Percentiles rank a stretch among this genome's conserved stretches.
These are phyloP conservation scores for Magnusiomyces suaveolens DNA, from an alignment of 1,139 yeast species.

Conservation along the genomic window DNA sequence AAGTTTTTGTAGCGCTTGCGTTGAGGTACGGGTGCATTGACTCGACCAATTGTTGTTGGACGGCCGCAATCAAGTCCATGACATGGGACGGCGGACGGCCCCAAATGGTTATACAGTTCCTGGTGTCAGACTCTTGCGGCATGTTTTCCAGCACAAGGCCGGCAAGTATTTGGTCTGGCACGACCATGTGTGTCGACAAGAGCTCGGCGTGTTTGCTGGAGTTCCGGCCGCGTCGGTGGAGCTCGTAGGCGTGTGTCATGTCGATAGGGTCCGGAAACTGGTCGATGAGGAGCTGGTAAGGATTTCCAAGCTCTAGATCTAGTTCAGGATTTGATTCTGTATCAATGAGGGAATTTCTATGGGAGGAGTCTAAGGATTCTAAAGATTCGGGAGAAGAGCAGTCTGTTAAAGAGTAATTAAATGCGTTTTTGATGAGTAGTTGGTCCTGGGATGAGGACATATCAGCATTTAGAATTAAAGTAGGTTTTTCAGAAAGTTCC, in stretches of 20 bases:
- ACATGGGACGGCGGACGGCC: slow-evolving; percentile 21
- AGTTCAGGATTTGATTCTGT: too few relatives aligned
- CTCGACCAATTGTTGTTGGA: slow-evolving; percentile 16
- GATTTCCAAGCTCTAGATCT: too few relatives aligned
- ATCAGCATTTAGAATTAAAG: too few relatives aligned
- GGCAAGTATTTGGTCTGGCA: slow-evolving; percentile 18
- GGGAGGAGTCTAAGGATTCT: too few relatives aligned
- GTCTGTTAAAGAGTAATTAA: too few relatives aligned
- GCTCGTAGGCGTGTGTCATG: slow-evolving; percentile 16
- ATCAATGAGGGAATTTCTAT: too few relatives aligned
- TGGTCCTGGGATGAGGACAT: too few relatives aligned
- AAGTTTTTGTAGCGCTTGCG: neutral
- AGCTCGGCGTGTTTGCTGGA: slow-evolving; percentile 13
- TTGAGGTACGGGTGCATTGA: slow-evolving; percentile 1
- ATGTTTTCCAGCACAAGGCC: slow-evolving; percentile 18
- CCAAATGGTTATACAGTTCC: slow-evolving; percentile 23
- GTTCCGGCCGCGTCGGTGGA: slow-evolving; percentile 18
- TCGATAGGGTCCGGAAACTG: neutral
- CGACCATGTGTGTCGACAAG: slow-evolving; percentile 10
- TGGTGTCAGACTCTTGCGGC: slow-evolving; percentile 20
- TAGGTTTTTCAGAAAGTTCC: too few relatives aligned
- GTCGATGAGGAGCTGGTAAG: slow-evolving; percentile 1
- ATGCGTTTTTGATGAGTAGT: too few relatives aligned
- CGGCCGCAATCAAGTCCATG: slow-evolving; percentile 14
- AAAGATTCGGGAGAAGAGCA: too few relatives aligned